Conservation (phyloP, 257 asterid species). For the Solanum paucissectum region DNA sequence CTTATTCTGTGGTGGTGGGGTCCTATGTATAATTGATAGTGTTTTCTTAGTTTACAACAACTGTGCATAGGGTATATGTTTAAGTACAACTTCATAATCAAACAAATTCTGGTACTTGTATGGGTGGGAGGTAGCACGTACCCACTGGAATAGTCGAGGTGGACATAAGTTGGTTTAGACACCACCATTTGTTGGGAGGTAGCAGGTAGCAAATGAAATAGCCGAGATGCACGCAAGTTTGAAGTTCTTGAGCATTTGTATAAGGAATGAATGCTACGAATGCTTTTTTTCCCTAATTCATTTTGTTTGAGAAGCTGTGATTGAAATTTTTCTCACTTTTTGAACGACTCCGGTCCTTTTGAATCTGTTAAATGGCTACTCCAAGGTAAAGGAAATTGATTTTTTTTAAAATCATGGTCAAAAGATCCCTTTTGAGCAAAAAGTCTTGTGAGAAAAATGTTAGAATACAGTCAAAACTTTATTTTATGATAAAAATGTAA, state of each 20-base stretch:
- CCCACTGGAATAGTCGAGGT: neutral
- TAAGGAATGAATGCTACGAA: too few relatives aligned
- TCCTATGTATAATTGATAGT: constrained; percentile 27
- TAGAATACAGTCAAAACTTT: neutral
- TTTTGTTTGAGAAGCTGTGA: too few relatives aligned
- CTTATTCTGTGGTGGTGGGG: neutral
- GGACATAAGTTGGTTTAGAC: neutral
- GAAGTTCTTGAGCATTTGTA: too few relatives aligned
- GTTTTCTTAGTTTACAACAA: constrained; percentile 28
- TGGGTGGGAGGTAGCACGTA: neutral
- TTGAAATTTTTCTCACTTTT: too few relatives aligned
- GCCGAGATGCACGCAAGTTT: neutral
- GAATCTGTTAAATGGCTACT: too few relatives aligned
- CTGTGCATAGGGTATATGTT: constrained; percentile 36
- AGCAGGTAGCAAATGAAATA: neutral
- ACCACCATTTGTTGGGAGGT: neutral
- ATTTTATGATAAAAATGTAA: neutral
- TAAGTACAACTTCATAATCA: neutral
- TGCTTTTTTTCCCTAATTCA: too few relatives aligned
- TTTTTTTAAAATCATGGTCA: neutral
- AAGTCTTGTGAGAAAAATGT: neutral
- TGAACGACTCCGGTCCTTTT: too few relatives aligned
- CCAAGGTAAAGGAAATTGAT: too few relatives aligned
- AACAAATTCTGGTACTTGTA: neutral
- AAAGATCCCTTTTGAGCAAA: neutral